Base-by-base conservation (phyloP, 257 asterid species). In the Przewalskia tangutica region DNA sequence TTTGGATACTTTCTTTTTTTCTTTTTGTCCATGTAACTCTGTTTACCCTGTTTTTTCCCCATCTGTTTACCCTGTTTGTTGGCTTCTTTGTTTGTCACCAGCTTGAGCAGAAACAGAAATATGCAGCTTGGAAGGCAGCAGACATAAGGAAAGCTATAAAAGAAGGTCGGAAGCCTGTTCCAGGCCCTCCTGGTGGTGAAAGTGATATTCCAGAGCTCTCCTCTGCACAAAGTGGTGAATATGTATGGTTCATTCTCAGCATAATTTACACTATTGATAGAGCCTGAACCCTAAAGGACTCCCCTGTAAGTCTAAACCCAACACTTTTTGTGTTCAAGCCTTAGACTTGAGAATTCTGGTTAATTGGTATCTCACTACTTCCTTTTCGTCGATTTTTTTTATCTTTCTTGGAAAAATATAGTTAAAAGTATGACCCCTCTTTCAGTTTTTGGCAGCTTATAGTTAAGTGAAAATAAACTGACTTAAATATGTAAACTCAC, bases 61-160 rank as follows among this genome's bases (percentile, higher is more conserved):
- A 12, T 58, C 11, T 58, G 64, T 7, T 58, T n/a, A 0, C 4
- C 32, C 11, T n/a, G 12, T 58, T n/a, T 18, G 34, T 8, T 58
- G n/a, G 4, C 56, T 13, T 48, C 32, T 50, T 54, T 16, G n/a
- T 48, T 71, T 13, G 75, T 76, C 55, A 27, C 83, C 94, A 95
- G 99, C 85, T 95, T 18, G 99, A 93, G 80, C 97, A 95, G 94
- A 95, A 93, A 85, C 99, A 93, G 89, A 93, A 93, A 86, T 95
- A 95, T 85, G 95, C 98, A 7, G 97, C 81, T 54, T 95, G 99
- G 99, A 95, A 95, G 90, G 99, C 99, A 77, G 99, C 95, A 83
- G 99, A 95, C 82, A 93, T 95, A 82, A 89, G 99, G 84, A 95
- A 93, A 87, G 97, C 99, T 82, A 27, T 93, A 87, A 93, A 95